Base-by-base conservation (phyloP, 2,329 filamentous ascomycete species). In the Penicillium italicum region DNA sequence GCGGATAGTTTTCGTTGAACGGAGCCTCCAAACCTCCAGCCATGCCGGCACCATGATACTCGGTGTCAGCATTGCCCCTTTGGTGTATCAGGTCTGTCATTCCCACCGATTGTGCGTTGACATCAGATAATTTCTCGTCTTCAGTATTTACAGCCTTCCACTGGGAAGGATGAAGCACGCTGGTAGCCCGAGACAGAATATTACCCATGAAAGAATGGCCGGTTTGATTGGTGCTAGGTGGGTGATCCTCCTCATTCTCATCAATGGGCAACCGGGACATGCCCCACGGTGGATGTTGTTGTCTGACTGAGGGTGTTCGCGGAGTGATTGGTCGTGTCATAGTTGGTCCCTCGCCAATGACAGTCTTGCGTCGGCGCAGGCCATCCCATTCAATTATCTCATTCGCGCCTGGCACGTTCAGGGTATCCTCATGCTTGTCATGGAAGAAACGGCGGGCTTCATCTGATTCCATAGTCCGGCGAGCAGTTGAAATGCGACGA, bases 341-440 rank as follows among this genome's bases (percentile, higher is more conserved):
- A 46, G 60, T 74, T 30, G 70, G 69, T 30, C 77, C 77, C 38
- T 77, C 70, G 24, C 77, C 78, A 20, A 81, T 61, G 42, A 85
- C 72, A 2, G 84, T 87, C 69, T 79, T 84, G 50, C 94, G 82
- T 65, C 91, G 82, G 66, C 93, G 83, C 49, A 99, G 76, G 5
- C 94, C 94, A 74, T 97, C 94, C 87, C 91, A 99, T 74, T 97
- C 91, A 59, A 90, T 88, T 30, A 85, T 79, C 24, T 91, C 90
- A 62, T 91, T 85, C 68, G 97, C 91, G 44, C 82, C 84, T 50
- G 95, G 88, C 2, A 90, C 83, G 54, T 86, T 85, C 71, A 96
- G 86, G 44, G 79, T 76, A 63, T 91, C 88, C 62, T 80, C 79
- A 66, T 83, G 76, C 69, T 86, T 90, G 67, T 97, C 93, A 64